Base-by-base conservation (phyloP, 2,329 filamentous ascomycete genomes). In the Epichloe sylvatica region DNA sequence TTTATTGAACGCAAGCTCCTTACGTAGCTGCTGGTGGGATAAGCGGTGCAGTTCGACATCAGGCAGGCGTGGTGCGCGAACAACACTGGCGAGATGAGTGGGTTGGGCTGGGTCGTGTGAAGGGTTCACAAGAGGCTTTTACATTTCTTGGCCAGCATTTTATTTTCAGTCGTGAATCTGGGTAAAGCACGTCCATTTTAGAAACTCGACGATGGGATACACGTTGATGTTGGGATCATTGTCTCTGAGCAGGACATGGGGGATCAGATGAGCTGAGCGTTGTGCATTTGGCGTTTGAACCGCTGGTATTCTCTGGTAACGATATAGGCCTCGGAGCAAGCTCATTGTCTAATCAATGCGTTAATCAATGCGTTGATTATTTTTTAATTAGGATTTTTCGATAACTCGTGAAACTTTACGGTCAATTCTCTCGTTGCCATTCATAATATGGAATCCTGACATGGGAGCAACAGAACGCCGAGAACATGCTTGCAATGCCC, bases 1-100 rank as follows among this genome's bases (percentile, higher is more conserved):
- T 87, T 49, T 77, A 86, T 52, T 80, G 59, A 68, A n/a, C 5
- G 8, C 4, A 15, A 12, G 11, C 3, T 30, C 30, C 30, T 11
- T 8, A 0, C 25, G 25, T 30, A 30, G 9, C 9, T 30, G 25
- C 25, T 30, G 30, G 30, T 11, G 9, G 30, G 30, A 11, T 30
- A 8, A 17, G 5, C 41, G 23, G n/a, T 44, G 30, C 9, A 30
- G 39, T 23, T 23, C 39, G 17, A 34, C 19, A 33, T 33, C 41
- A 7, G 23, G n/a, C 42, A 34, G 42, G 23, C 42, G 21, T 30
- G 17, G 13, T 19, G 44, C 13, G 35, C 35, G 35, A 37, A n/a
- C 35, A 6, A 8, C 15, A 13, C 35, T n/a, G 7, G 15, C 11
- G 11, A 37, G 35, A n/a, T 5, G 35, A 1, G 2, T n/a, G 35